A percentile compares a stretch with the other conserved stretches of the same genome.
phyloP scores from a whole-genome alignment of 2,329 filamentous ascomycete species.

The Microcyclospora pomicola region DNA sequence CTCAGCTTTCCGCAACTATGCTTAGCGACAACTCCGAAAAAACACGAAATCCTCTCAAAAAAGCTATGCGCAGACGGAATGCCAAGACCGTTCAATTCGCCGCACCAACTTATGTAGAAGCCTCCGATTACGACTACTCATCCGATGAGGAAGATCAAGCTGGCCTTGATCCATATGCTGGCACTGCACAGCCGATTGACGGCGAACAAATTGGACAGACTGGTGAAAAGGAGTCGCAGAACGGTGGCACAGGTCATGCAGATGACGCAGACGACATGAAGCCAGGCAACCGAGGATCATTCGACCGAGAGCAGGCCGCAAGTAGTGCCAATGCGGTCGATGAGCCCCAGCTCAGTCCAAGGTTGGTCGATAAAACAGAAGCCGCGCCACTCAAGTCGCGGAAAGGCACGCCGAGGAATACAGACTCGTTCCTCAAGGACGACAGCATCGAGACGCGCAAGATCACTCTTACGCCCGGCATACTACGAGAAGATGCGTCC shows the following conservation, averaged over 20 bases:
- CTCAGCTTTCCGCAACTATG: conserved; percentile 54
- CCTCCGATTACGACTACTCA: conserved; percentile 76
- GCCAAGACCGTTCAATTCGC: conserved; percentile 79
- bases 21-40: conserved; percentile 63
- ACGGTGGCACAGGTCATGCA: background rate
- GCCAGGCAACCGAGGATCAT: conserved; percentile 17
- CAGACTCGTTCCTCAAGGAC: conserved; percentile 95
- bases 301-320: conserved; percentile 20
- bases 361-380: conserved; percentile 22
- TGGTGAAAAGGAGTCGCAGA: conserved; percentile 9
- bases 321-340: conserved; percentile 11
- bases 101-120: conserved; percentile 74
- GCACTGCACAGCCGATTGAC: conserved; percentile 9
- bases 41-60: conserved; percentile 67
- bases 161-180: conserved; percentile 15
- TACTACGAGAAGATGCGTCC: conserved; percentile 64
- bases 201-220: conserved; percentile 8
- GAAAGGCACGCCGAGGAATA: conserved; percentile 78
- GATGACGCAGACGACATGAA: conserved; percentile 13
- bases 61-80: conserved; percentile 67
- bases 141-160: conserved; percentile 52
- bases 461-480: conserved; percentile 86
- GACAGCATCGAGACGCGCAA: conserved; percentile 92
- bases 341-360: conserved; percentile 18
- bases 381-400: conserved; percentile 45